Evolutionary conservation across 345 rosid species (phyloP), one percentile per base, ranked within the genome.

Genomic region (Moricandia arvensis): DNA sequence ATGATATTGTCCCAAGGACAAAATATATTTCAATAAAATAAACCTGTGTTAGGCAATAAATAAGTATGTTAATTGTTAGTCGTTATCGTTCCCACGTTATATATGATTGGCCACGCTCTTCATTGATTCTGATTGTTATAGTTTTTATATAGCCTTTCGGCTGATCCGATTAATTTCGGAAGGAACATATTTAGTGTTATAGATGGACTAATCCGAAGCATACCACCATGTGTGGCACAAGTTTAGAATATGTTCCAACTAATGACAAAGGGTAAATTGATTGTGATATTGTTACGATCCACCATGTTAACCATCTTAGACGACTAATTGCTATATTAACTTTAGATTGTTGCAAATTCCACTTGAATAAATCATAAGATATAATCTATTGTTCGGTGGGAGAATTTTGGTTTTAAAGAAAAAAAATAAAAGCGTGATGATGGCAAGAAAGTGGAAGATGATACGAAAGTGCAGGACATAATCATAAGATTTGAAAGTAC

Each of bases 1-100:
- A 80, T 70, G 82, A 78, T 91, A 43, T 70, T 92, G n/a, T 86
- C 99, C 1, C 97, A 97, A 0, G 99, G 99, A 66, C 99, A 95
- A 53, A 83, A 79, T 59, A 92, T 92, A 73, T 81, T 95, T 87
- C 80, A 82, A 82, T 73, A 61, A 21, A 54, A 38, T 61, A 58
- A 64, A 59, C 16, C 60, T 18, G 16, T 34, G 29, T 51, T 66
- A 77, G 72, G 17, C 33, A 0, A 33, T 69, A 30, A 34, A 45
- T 45, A 33, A 11, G 51, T 34, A 0, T 13, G 51, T 12, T 47
- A 47, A 21, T 31, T 59, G 68, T 61, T 61, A 37, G 47, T 37
- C 63, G 15, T 35, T 76, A 43, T 33, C 60, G 17, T 38, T 77
- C 33, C 43, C 70, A 57, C 21, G 57, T 68, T 29, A 53, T 26